Conservation (phyloP, 2,329 filamentous ascomycete genomes). For the Pseudocercospora vitis region DNA sequence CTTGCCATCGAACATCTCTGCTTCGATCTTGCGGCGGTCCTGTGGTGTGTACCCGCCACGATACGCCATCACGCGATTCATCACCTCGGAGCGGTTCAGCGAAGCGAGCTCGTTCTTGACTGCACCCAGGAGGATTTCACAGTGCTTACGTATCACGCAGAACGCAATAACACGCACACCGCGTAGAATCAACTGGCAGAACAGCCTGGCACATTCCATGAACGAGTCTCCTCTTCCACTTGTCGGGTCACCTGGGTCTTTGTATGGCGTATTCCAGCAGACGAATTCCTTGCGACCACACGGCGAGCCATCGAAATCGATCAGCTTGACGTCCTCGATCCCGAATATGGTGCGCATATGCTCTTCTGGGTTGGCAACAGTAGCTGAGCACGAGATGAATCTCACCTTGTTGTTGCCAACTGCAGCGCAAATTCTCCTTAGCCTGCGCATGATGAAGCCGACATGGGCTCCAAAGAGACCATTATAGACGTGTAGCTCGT, state of each 20-base stretch:
- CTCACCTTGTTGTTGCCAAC: conserved; percentile 81
- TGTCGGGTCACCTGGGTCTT: conserved; percentile 80
- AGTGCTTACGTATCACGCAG: conserved; percentile 82
- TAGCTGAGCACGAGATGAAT: conserved; percentile 95
- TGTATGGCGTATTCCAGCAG: conserved; percentile 96
- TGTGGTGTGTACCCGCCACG: conserved; percentile 91
- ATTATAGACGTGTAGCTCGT: conserved; percentile 93
- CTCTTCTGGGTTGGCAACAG: conserved; percentile 84
- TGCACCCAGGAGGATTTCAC: conserved; percentile 77
- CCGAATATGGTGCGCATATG: conserved; percentile 97
- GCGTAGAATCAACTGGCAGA: conserved; percentile 83
- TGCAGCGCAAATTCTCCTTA: conserved; percentile 84
- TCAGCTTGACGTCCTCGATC: conserved; percentile 73
- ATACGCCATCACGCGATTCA: conserved; percentile 86
- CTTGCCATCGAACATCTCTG: conserved; percentile 95
- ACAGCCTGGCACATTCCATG: conserved; percentile 82
- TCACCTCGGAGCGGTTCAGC: conserved; percentile 72
- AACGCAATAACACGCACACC: conserved; percentile 93
- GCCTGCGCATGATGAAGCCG: conserved; percentile 86
- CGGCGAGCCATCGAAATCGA: conserved; percentile 90
- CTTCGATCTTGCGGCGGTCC: conserved; percentile 83
- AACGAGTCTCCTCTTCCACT: conserved; percentile 83
- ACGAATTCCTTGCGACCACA: conserved; percentile 91
- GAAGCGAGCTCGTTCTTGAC: conserved; percentile 74
- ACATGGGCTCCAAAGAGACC: conserved; percentile 92